Conservation (phyloP, 805 yeast species). For the Candida insectalens region DNA sequence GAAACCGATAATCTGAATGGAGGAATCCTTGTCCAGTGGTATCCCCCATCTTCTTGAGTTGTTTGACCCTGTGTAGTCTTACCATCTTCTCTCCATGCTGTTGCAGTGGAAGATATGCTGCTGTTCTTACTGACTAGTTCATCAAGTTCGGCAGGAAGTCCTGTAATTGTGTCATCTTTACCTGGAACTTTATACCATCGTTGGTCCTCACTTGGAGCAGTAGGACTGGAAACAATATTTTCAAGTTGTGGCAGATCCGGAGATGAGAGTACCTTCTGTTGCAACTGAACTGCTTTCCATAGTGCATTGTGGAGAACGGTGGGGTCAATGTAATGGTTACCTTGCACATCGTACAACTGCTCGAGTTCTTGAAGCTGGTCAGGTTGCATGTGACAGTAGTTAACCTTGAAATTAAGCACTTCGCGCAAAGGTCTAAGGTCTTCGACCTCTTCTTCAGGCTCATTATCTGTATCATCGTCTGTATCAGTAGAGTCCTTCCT, state of each 20-base stretch:
- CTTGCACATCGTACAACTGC: conserved; percentile 25
- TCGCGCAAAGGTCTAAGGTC: conserved; percentile 18
- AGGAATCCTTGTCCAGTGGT: conserved; percentile 34
- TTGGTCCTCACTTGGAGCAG: conserved; percentile 19
- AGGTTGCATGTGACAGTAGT: conserved; percentile 39
- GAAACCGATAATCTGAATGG: conserved; percentile 47
- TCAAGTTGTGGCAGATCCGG: conserved; percentile 21
- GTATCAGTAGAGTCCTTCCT: background rate
- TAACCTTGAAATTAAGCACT: conserved; percentile 31
- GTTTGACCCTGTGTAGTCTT: conserved; percentile 17
- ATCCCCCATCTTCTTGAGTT: conserved; percentile 11
- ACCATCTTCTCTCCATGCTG: conserved; percentile 11
- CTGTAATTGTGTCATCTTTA: conserved; percentile 38
- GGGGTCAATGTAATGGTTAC: conserved; percentile 29
- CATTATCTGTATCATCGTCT: background rate
- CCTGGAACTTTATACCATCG: conserved; percentile 33
- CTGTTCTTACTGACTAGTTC: conserved; percentile 4
- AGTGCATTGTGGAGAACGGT: conserved; percentile 34
- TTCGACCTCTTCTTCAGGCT: conserved; percentile 6
- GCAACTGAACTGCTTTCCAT: conserved; percentile 38
- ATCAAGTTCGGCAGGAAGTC: conserved; percentile 30
- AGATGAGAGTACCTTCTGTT: conserved; percentile 27
- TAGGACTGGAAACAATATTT: conserved; percentile 16
- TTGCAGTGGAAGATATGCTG: background rate
- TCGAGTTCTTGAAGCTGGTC: conserved; percentile 37